Percentiles rank a stretch among this genome's conserved stretches.
phyloP scores from a whole-genome alignment of 1,284 basidiomycete genomes.

The Schizopora paradoxa region DNA sequence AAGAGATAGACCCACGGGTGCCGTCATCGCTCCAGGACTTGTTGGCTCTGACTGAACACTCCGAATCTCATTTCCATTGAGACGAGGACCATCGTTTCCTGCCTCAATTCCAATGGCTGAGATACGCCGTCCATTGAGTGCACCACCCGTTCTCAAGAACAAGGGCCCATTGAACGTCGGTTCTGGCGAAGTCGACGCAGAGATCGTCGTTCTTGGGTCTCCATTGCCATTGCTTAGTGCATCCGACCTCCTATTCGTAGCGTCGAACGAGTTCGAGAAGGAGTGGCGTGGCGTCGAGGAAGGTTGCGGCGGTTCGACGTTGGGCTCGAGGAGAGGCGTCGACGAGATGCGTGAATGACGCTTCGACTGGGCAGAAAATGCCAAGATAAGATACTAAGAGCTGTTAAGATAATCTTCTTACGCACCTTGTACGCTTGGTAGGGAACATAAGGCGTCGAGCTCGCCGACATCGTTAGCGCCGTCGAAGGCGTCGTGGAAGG shows the following conservation, averaged over 20 bases:
- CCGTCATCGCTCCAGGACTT: no score
- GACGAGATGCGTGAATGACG: constrained; percentile 59
- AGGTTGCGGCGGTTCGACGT: constrained; percentile 24
- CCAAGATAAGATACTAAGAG: constrained; percentile 14
- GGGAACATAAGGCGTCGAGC: constrained; percentile 39
- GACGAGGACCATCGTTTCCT: no score
- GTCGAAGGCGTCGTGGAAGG: no score
- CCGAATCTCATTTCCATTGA: not conserved
- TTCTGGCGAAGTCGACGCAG: no score
- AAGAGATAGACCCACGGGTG: no score
- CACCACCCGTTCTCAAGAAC: constrained; percentile 1
- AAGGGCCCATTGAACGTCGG: not conserved
- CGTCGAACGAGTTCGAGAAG: no score
- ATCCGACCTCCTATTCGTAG: no score
- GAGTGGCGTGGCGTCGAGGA: constrained; percentile 17
- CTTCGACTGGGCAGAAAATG: constrained; percentile 47
- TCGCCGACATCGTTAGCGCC: constrained; percentile 13
- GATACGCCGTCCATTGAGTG: no score
- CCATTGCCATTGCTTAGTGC: no score
- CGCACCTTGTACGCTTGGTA: constrained; percentile 71
- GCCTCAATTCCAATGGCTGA: no score
- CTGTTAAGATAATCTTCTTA: constrained; percentile 12
- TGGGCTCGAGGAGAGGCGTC: constrained; percentile 28
- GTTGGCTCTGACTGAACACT: no score
- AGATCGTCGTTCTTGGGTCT: no score